phyloP scores from a whole-genome alignment of 345 rosid species.

The Gossypium arboreum region DNA sequence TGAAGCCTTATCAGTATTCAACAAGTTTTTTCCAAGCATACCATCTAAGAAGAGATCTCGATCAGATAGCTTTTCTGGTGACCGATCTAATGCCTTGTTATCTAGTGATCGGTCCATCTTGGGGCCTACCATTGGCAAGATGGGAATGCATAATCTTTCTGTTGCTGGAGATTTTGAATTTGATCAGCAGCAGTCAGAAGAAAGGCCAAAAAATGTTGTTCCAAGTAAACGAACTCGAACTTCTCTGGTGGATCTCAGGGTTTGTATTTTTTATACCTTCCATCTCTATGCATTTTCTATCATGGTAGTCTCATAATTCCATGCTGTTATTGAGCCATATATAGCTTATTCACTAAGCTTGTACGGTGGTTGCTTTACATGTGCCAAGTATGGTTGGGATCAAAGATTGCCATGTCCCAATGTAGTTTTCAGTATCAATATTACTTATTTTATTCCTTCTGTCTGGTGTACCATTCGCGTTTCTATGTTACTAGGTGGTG shows the following conservation, averaged over 20 bases:
- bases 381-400: slow-evolving; percentile 3
- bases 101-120: slow-evolving; percentile 56
- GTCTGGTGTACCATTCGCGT: not conserved
- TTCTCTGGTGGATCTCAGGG: slow-evolving; percentile 72
- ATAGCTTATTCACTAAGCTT: slow-evolving; percentile 8
- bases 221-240: slow-evolving; percentile 93
- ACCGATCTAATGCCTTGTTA: slow-evolving; percentile 43
- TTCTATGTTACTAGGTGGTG: not conserved
- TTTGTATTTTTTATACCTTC: slow-evolving; percentile 32
- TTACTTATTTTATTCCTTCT: not conserved
- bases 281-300: not conserved
- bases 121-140: slow-evolving; percentile 60
- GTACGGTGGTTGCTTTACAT: not conserved
- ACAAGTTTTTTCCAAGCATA: slow-evolving; percentile 65
- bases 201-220: slow-evolving; percentile 59
- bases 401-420: not conserved
- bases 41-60: slow-evolving; percentile 88
- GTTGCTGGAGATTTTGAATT: slow-evolving; percentile 54
- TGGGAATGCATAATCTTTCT: slow-evolving; percentile 68
- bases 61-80: slow-evolving; percentile 59
- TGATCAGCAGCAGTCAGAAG: slow-evolving; percentile 74
- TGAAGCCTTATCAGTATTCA: slow-evolving; percentile 79
- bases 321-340: not conserved
- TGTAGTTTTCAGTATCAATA: not conserved
- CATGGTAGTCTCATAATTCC: slow-evolving; percentile 6